Evolutionary conservation across 768 basidiomycete species (phyloP), one percentile per base, ranked within the genome.

Genomic region (Phylloporus arenicola): DNA sequence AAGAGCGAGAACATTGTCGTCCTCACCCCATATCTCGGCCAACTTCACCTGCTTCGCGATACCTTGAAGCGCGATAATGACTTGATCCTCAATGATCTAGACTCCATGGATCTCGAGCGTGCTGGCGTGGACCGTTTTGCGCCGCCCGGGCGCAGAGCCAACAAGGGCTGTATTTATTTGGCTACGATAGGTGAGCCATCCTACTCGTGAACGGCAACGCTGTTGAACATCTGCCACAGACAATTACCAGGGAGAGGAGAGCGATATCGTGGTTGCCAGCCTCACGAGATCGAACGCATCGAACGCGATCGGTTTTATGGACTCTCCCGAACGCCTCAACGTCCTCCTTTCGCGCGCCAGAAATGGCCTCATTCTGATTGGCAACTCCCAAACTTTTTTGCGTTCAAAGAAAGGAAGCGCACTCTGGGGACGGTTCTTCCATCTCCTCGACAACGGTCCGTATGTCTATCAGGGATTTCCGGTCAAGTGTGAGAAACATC

Each of bases 201-300:
- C 35, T 11, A 1, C 2, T 12, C 6, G 40, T 5, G 20, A 10
- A 33, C 11, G 30, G 16, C 10, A 17, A 6, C 16, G n/a, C n/a
- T 3, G 6, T 38, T 17, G 24, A 34, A n/a, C 9, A 12, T 4
- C 3, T 12, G n/a, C 12, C 16, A 10, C 48, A 86, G 85, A 87
- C 53, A 87, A 87, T 57, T 87, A 85, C 53, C 85, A 87, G 56
- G 85, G 85, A 10, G 85, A 87, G 57, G 84, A 87, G 60, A 80
- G 81, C 46, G 75, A 86, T 22, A 80, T 88, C 44, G 82, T 87
- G 19, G 67, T 87, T 22, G 71, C 73, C 6, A 79, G 76, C 6
- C 64, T 87, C 11, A 83, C 81, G 0, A 62, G 85, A 37, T 84
- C 83, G 57, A 86, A 87, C 52, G 8, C 67, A 0, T 57, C 67